phyloP scores from a whole-genome alignment of 305 asterid genomes.

The Petunia hybrid region DNA sequence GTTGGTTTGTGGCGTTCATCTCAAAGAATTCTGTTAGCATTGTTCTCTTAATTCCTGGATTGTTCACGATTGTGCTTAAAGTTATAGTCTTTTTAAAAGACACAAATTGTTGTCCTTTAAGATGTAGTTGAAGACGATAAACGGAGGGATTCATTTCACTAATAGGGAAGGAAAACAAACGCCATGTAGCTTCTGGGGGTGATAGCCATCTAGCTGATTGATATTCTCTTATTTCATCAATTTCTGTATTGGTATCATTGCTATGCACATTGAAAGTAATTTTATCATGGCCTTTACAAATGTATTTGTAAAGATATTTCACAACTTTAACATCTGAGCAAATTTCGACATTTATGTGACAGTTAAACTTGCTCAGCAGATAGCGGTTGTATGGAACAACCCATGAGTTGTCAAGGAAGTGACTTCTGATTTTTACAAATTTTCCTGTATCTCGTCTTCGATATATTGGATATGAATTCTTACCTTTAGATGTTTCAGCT shows the following conservation, averaged over 20 bases:
- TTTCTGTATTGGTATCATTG: too few species aligned
- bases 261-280: not conserved
- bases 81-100: not conserved
- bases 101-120: not conserved
- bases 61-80: not conserved
- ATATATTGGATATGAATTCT: not conserved
- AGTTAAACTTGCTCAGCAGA: not conserved
- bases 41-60: not conserved
- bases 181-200: constrained; percentile 16
- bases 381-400: not conserved
- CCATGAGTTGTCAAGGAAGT: not conserved
- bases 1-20: not conserved
- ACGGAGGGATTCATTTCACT: not conserved
- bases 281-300: not conserved
- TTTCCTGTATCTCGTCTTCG: not conserved
- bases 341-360: not conserved
- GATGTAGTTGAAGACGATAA: constrained; percentile 1
- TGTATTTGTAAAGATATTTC: constrained; percentile 30
- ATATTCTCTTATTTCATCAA: constrained; percentile 11
- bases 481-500: not conserved
- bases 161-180: not conserved
- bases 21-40: not conserved
- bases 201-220: constrained; percentile 25
- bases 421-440: not conserved
- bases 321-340: not conserved